Conservation (phyloP, 306 rosid genomes). For the Cotoneaster glaucophyllus region DNA sequence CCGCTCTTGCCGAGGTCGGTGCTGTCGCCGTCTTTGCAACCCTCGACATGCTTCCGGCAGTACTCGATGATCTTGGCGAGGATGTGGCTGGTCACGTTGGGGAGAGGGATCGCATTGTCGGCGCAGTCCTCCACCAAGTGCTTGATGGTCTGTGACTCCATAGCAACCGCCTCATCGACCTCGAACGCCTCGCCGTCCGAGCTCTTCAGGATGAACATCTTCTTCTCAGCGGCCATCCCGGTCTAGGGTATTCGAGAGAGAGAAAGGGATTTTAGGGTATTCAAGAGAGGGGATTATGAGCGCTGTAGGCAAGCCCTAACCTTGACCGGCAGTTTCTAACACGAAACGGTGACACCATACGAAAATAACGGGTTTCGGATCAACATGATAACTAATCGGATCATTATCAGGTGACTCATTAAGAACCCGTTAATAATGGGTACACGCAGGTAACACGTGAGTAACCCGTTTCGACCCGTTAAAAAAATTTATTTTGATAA, state of each 20-base stretch:
- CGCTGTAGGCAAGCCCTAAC: too few species aligned
- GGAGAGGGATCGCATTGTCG: slow-evolving; percentile 12
- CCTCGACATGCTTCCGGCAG: slow-evolving; percentile 23
- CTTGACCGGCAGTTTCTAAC: too few species aligned
- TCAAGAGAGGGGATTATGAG: too few species aligned
- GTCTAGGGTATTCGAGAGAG: not conserved
- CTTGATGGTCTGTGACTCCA: slow-evolving; percentile 22
- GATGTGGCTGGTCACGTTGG: slow-evolving; percentile 8
- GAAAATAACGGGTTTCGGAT: too few species aligned
- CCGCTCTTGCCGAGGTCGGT: not conserved
- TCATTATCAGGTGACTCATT: too few species aligned
- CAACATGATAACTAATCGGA: too few species aligned
- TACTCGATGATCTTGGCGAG: slow-evolving; percentile 29
- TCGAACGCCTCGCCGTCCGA: slow-evolving; percentile 20
- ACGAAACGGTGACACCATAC: too few species aligned
- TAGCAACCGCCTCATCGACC: slow-evolving; percentile 20
- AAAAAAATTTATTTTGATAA: too few species aligned
- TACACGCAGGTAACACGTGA: too few species aligned
- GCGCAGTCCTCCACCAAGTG: slow-evolving; percentile 19
- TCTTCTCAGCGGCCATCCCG: slow-evolving; percentile 18
- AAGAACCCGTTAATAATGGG: too few species aligned
- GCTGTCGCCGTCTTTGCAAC: not conserved
- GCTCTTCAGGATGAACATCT: slow-evolving; percentile 23
- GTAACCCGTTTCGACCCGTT: too few species aligned
- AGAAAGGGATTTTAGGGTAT: not conserved